Base-by-base conservation (phyloP, 2,329 filamentous ascomycete species). In the Verruconis gallopava region DNA sequence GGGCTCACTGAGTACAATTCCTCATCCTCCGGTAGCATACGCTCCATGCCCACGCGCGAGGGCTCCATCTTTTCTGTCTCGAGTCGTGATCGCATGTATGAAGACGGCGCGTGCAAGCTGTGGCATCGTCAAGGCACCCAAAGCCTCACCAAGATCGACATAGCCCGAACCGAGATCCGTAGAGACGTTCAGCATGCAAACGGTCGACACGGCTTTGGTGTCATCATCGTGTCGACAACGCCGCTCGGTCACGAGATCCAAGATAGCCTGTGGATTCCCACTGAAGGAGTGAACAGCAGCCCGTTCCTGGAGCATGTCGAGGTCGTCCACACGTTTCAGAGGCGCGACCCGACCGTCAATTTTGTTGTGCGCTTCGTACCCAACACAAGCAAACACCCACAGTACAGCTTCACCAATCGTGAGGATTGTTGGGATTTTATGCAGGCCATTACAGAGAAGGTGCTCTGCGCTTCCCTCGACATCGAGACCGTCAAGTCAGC, bases 371-470 rank as follows among this genome's bases (percentile, higher is more conserved):
- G 28, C 17, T 45, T 45, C 25, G 43, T 39, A 30, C 43, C 43
- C 5, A 35, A 45, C 39, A 19, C 43, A 18, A 30, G 28, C 20
- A 21, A 32, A 19, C 43, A 45, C 21, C 38, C 43, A 5, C 43
- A 45, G 20, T 45, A 45, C 21, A 37, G 30, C 9, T 45, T 45
- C 14, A 17, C 39, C 6, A 43, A 4, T 30, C 32, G 25, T 21
- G 25, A 36, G 5, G 43, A 45, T 21, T 37, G 33, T 13, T 45
- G 43, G 43, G 43, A 37, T 14, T 45, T 45, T 17, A 13, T 45
- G 22, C 32, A 45, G 13, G 39, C 39, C 3, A 37, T 42, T 18
- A 36, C 39, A 5, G 40, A 38, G 5, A 37, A 38, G 21, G 28
- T 17, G 2, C 18, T 45, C 4, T 18, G 14, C 22, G 39, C 43